Evolutionary conservation across 352 stramenopile species (phyloP), one percentile per base, ranked within the genome.

Genomic region (Globisporangium camurandrum): DNA sequence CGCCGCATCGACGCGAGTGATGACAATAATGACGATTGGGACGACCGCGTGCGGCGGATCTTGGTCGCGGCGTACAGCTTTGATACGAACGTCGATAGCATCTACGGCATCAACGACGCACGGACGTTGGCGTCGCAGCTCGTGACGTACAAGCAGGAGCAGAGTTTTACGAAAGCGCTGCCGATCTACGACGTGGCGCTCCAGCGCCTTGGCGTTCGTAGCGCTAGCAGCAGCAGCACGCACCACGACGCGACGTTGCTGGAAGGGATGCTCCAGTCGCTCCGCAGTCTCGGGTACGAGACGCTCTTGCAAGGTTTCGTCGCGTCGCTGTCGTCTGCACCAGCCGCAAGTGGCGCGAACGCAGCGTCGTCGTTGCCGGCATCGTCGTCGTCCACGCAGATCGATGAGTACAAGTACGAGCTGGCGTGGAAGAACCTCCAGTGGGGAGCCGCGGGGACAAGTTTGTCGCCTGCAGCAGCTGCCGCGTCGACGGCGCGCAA

Each of bases 51-150:
- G 11, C 71, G 75, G 11, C 56, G 48, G 20, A 84, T 92, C 38
- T 59, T 92, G 33, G 62, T 92, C 2, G 65, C 78, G 10, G 81
- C 81, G 12, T 86, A 84, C 48, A 68, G 56, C 19, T 72, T 76
- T 46, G 72, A 86, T 33, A 70, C 71, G 40, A 74, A 88, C 30
- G 63, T 74, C 38, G 82, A 93, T 40, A 77, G 67, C 0, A 77
- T 93, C 14, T 87, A 91, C 44, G 82, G 82, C 30, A 71, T 93
- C 9, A 90, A 86, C 45, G 82, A 93, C 59, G 74, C 77, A 5
- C 59, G 77, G 24, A 81, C 75, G 4, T 48, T 89, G n/a, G 59
- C 61, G 22, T 88, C 79, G 0, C 79, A 88, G 46, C 59, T 93
- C 33, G 49, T 87, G 1, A 84, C 76, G 16, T 88, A 89, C 56